Conservation (phyloP, 805 yeast species). For the Blastobotrys attinorum region DNA sequence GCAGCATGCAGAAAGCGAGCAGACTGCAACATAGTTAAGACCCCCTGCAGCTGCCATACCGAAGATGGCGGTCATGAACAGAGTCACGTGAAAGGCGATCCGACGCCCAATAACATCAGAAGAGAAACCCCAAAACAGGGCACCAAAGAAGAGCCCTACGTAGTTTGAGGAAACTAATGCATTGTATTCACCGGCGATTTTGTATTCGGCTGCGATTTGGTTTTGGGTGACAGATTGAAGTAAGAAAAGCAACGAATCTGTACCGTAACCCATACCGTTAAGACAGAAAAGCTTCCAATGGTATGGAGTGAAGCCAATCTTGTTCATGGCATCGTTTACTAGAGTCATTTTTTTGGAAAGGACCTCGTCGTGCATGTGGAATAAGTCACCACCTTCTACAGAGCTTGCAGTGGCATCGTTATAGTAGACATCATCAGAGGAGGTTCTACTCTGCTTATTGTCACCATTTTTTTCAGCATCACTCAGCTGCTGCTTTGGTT, state of each 20-base stretch:
- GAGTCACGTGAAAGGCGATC: slow-evolving; percentile 43
- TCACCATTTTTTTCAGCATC: not conserved
- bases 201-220: slow-evolving; percentile 42
- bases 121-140: slow-evolving; percentile 48
- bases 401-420: not conserved
- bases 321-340: slow-evolving; percentile 49
- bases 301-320: slow-evolving; percentile 53
- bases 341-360: slow-evolving; percentile 20
- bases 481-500: not conserved
- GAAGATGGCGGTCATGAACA: slow-evolving; percentile 42
- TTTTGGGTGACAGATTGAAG: slow-evolving; percentile 40
- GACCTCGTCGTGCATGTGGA: slow-evolving; percentile 9
- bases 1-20: slow-evolving; percentile 39
- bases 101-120: slow-evolving; percentile 50
- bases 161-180: slow-evolving; percentile 40
- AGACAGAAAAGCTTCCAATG: slow-evolving; percentile 43
- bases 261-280: slow-evolving; percentile 51
- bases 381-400: slow-evolving; percentile 7
- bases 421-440: not conserved
- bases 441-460: not conserved
- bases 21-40: slow-evolving; percentile 41
- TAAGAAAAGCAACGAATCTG: slow-evolving; percentile 44
- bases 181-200: slow-evolving; percentile 32
- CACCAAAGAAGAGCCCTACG: slow-evolving; percentile 46
- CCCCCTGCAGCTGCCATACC: slow-evolving; percentile 49